phyloP scores from a whole-genome alignment of 495 filamentous ascomycete genomes.

The Podospora anserina region DNA sequence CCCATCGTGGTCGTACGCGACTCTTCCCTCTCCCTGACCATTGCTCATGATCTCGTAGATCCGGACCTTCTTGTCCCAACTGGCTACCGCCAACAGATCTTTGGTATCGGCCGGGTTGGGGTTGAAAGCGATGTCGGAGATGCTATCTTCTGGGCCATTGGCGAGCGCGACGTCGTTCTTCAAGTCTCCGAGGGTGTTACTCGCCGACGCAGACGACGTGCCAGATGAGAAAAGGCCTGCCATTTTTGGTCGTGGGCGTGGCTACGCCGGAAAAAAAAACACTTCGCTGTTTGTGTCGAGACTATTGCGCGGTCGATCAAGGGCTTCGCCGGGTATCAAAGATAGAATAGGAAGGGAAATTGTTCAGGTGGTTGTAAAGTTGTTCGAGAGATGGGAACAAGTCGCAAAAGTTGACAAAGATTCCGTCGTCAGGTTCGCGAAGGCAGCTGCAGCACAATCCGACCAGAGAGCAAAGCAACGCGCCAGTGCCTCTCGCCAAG shows the following conservation, averaged over 20 bases:
- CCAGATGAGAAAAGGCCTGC: slow-evolving; percentile 63
- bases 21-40: slow-evolving; percentile 68
- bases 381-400: not conserved
- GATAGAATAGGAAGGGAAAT: not conserved
- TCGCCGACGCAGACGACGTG: slow-evolving; percentile 42
- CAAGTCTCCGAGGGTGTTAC: slow-evolving; percentile 82
- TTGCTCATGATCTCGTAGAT: slow-evolving; percentile 78
- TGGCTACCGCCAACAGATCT: slow-evolving; percentile 77
- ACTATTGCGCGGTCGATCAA: not conserved
- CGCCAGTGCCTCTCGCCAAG: not conserved
- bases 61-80: slow-evolving; percentile 89
- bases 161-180: slow-evolving; percentile 79
- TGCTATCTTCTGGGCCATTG: slow-evolving; percentile 77
- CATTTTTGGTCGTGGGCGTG: slow-evolving; percentile 41
- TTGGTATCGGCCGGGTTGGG: slow-evolving; percentile 49
- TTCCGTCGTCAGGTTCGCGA: not conserved
- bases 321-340: not conserved
- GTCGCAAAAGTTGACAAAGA: not conserved
- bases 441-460: not conserved
- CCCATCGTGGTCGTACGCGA: slow-evolving; percentile 66
- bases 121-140: slow-evolving; percentile 77
- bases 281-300: not conserved
- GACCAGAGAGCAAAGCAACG: not conserved
- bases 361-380: not conserved
- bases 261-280: not conserved